These are phyloP conservation scores for Sanguinoderma infundibulare DNA, from an alignment of 1,284 basidiomycete species.

Conservation along the genomic window DNA sequence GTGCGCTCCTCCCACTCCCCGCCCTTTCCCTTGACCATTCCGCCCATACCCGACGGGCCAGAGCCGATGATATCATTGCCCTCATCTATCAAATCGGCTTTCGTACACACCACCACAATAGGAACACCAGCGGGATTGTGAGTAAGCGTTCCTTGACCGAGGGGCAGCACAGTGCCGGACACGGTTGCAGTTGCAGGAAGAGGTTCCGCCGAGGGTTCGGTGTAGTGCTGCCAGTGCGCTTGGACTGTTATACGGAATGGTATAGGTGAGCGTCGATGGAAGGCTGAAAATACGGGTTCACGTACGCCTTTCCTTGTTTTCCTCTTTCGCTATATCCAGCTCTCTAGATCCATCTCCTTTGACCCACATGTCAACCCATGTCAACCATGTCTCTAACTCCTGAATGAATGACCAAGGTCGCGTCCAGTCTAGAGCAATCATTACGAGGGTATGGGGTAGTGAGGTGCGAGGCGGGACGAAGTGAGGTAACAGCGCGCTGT, in stretches of 20 bases:
- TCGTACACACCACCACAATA: slow-evolving; percentile 91
- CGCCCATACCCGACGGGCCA: slow-evolving; percentile 74
- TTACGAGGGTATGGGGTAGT: slow-evolving; percentile 79
- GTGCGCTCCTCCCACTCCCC: slow-evolving; percentile 95
- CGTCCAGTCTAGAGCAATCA: slow-evolving; percentile 96
- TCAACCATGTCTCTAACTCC: slow-evolving; percentile 88
- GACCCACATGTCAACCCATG: slow-evolving; percentile 84
- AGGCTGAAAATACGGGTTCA: slow-evolving; percentile 24
- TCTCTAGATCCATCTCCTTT: slow-evolving; percentile 72
- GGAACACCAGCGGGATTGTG: slow-evolving; percentile 85
- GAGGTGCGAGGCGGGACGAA: slow-evolving; percentile 77
- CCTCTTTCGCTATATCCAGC: slow-evolving; percentile 72
- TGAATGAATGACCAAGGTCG: slow-evolving; percentile 89
- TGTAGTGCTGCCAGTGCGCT: slow-evolving; percentile 86
- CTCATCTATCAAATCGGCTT: slow-evolving; percentile 87
- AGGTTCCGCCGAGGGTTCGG: slow-evolving; percentile 76
- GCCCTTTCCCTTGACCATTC: slow-evolving; percentile 85
- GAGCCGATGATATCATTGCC: slow-evolving; percentile 72
- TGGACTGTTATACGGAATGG: slow-evolving; percentile 64
- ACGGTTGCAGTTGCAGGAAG: slow-evolving; percentile 60
- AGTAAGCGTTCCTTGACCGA: slow-evolving; percentile 80
- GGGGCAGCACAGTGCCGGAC: slow-evolving; percentile 70
- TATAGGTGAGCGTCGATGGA: slow-evolving; percentile 6
- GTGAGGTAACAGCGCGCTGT: slow-evolving; percentile 81
- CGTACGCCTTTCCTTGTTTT: slow-evolving; percentile 84